These are phyloP conservation scores for Salix brachista DNA, from an alignment of 345 rosid genomes.

Conservation along the genomic window DNA sequence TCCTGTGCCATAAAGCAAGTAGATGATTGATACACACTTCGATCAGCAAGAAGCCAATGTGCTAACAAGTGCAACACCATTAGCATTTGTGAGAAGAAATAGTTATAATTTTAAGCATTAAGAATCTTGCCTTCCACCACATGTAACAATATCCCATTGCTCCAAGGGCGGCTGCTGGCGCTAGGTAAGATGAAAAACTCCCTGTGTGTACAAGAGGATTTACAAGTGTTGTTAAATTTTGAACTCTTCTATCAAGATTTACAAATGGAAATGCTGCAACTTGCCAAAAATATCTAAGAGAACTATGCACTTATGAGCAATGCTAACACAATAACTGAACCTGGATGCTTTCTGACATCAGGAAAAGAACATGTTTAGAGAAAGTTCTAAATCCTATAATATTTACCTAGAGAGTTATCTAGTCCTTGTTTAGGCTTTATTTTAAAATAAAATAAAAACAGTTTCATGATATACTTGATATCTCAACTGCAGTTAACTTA, in stretches of 20 bases:
- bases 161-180: slow-evolving; percentile 91
- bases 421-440: slow-evolving; percentile 3
- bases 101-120: slow-evolving; percentile 4
- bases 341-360: not conserved
- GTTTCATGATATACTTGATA: not conserved
- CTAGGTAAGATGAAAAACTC: slow-evolving; percentile 63
- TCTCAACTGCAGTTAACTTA: not conserved
- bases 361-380: not conserved
- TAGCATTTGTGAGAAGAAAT: not conserved
- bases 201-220: slow-evolving; percentile 36
- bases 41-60: not conserved
- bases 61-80: slow-evolving; percentile 8
- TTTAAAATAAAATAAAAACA: not conserved
- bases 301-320: not conserved
- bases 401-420: not conserved
- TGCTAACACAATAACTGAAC: not conserved
- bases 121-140: slow-evolving; percentile 84
- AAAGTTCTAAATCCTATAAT: not conserved
- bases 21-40: not conserved
- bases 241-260: not conserved
- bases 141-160: slow-evolving; percentile 92
- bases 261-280: not conserved
- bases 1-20: slow-evolving; percentile 48
- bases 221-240: not conserved
- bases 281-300: not conserved